These are phyloP conservation scores for Naganishia vaughanmartiniae DNA, from an alignment of 768 basidiomycete genomes.

Conservation along the genomic window DNA sequence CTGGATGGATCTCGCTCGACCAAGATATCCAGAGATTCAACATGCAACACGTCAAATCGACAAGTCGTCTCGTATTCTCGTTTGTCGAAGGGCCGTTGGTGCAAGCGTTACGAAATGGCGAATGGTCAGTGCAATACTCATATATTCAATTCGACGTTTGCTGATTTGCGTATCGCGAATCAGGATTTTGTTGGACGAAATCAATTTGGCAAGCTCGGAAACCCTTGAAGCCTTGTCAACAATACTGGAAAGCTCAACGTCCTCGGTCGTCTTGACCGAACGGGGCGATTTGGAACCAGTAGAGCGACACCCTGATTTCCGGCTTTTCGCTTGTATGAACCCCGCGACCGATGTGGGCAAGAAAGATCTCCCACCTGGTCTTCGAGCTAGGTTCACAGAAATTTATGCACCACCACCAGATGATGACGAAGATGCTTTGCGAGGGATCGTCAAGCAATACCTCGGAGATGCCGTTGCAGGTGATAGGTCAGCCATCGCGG, in stretches of 20 bases:
- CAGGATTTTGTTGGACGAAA: conserved; percentile 92
- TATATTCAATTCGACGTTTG: conserved; percentile 1
- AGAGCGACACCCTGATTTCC: conserved; percentile 89
- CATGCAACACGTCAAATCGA: conserved; percentile 75
- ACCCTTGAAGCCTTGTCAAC: conserved; percentile 87
- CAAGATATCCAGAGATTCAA: conserved; percentile 75
- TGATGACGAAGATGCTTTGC: conserved; percentile 80
- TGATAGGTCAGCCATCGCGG: conserved; percentile 81
- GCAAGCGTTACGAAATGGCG: conserved; percentile 77
- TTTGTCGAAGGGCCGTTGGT: conserved; percentile 97
- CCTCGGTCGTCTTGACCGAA: conserved; percentile 89
- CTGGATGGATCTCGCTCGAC: conserved; percentile 68
- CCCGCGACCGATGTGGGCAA: conserved; percentile 98
- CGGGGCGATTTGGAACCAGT: conserved; percentile 86
- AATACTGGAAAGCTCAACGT: conserved; percentile 77
- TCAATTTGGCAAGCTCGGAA: conserved; percentile 90
- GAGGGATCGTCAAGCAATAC: conserved; percentile 83
- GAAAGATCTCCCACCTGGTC: conserved; percentile 87
- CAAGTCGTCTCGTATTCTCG: conserved; percentile 85
- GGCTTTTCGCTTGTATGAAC: conserved; percentile 98
- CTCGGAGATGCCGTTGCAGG: conserved; percentile 77
- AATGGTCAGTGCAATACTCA: conserved; percentile 65
- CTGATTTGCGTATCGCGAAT: not conserved
- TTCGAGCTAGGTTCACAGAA: conserved; percentile 89
- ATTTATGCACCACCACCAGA: conserved; percentile 94